Evolutionary conservation across 2,329 filamentous ascomycete genomes (phyloP).

Genomic region (Bipolaris oryzae): DNA sequence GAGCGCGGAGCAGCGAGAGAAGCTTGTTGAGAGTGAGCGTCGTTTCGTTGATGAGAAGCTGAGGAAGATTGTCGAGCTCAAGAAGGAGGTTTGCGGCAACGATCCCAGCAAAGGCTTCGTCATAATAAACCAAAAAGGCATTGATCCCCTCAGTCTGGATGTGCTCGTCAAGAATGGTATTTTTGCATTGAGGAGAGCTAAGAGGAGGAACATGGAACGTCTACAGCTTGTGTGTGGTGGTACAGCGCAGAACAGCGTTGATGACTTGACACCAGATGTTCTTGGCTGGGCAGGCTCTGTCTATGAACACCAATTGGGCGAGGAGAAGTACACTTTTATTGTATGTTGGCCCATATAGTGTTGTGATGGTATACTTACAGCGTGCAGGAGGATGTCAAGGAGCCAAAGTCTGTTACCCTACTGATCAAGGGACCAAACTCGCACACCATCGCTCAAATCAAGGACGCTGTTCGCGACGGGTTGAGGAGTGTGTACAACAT

Average conservation of each 20-base stretch:
- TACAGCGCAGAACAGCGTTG: slow-evolving; percentile 91
- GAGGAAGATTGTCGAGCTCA: slow-evolving; percentile 95
- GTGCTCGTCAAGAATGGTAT: slow-evolving; percentile 98
- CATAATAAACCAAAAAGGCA: slow-evolving; percentile 98
- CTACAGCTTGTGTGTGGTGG: slow-evolving; percentile 94
- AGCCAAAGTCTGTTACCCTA: slow-evolving; percentile 95
- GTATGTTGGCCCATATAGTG: slow-evolving; percentile 33
- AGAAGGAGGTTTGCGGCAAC: slow-evolving; percentile 94
- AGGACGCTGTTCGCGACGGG: slow-evolving; percentile 93
- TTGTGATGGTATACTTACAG: slow-evolving; percentile 25
- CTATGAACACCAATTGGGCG: slow-evolving; percentile 95
- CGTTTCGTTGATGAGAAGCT: slow-evolving; percentile 95
- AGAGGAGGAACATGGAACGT: slow-evolving; percentile 98
- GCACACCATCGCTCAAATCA: slow-evolving; percentile 96
- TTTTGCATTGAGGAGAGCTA: slow-evolving; percentile 88
- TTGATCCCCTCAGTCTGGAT: slow-evolving; percentile 93
- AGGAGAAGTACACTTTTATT: slow-evolving; percentile 99
- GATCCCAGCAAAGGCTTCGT: slow-evolving; percentile 96
- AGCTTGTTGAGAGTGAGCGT: slow-evolving; percentile 96
- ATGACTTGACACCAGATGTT: slow-evolving; percentile 84
- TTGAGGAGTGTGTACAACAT: slow-evolving; percentile 98
- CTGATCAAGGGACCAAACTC: slow-evolving; percentile 97
- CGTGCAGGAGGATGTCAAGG: slow-evolving; percentile 84
- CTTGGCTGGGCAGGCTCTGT: slow-evolving; percentile 96
- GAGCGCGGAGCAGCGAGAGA: slow-evolving; percentile 93